These are phyloP conservation scores for Suhomyces taliae DNA, from an alignment of 1,139 yeast genomes.

Conservation along the genomic window DNA sequence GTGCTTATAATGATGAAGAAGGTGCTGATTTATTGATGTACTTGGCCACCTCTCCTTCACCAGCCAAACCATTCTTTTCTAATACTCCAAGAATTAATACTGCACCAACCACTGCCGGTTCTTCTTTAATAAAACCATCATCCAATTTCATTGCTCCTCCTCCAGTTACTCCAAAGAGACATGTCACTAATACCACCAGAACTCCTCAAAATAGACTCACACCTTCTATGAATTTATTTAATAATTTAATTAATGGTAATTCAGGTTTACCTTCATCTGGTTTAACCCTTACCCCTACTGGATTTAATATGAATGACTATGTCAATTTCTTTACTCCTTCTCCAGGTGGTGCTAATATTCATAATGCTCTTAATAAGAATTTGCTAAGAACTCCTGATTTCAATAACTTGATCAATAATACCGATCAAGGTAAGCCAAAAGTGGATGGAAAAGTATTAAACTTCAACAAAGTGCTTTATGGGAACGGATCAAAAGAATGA, in stretches of 20 bases:
- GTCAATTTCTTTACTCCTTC: slow-evolving; percentile 78
- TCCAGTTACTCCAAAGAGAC: slow-evolving; percentile 49
- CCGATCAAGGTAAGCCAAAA: slow-evolving; percentile 18
- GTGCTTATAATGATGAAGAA: slow-evolving; percentile 53
- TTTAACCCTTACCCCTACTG: slow-evolving; percentile 57
- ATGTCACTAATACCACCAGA: slow-evolving; percentile 27
- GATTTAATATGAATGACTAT: slow-evolving; percentile 81
- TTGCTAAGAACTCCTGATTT: slow-evolving; percentile 47
- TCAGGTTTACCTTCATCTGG: slow-evolving; percentile 46
- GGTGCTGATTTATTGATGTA: slow-evolving; percentile 84
- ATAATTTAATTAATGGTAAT: slow-evolving; percentile 23
- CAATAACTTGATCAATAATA: slow-evolving; percentile 27
- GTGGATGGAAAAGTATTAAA: slow-evolving; percentile 49
- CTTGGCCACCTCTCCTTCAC: slow-evolving; percentile 84
- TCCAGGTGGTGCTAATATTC: slow-evolving; percentile 43
- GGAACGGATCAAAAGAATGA: slow-evolving; percentile 15
- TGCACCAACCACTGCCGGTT: slow-evolving; percentile 18
- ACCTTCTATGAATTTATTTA: slow-evolving; percentile 41
- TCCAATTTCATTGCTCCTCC: slow-evolving; percentile 40
- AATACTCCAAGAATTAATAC: slow-evolving; percentile 32
- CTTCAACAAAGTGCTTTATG: slow-evolving; percentile 40
- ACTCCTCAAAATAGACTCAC: slow-evolving; percentile 49
- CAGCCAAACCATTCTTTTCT: slow-evolving; percentile 48
- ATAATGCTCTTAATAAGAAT: slow-evolving; percentile 22
- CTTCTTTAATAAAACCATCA: slow-evolving; percentile 11